Conservation (phyloP, 1,139 yeast genomes). For the Petasospora fabianii region DNA sequence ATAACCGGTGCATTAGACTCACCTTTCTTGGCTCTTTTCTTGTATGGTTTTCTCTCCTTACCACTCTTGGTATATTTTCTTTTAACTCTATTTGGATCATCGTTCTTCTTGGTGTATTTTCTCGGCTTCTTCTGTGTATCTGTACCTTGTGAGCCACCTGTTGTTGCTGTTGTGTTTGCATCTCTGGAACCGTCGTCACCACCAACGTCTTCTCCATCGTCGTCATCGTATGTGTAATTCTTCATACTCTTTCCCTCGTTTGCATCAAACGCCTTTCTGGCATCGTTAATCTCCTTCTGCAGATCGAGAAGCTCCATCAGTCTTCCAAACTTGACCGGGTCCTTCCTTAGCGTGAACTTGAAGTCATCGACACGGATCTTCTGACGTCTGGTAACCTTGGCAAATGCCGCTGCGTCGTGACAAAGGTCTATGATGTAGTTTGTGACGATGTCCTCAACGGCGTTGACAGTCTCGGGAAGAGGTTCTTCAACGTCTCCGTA, state of each 20-base stretch:
- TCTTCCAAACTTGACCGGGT: conserved; percentile 80
- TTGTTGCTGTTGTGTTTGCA: neutral
- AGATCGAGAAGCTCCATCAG: conserved; percentile 73
- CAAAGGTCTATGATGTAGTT: conserved; percentile 73
- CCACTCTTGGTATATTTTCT: conserved; percentile 28
- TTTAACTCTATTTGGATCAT: conserved; percentile 24
- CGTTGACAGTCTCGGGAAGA: conserved; percentile 68
- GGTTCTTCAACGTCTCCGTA: conserved; percentile 85
- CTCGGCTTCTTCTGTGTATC: conserved; percentile 14
- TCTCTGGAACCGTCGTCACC: conserved; percentile 27
- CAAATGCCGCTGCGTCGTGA: conserved; percentile 52
- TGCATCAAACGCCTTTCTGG: conserved; percentile 78
- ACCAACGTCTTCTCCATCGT: conserved; percentile 32
- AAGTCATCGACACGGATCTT: conserved; percentile 86
- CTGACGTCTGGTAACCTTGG: conserved; percentile 53
- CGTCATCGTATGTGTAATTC: conserved; percentile 29
- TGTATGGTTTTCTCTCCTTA: conserved; percentile 28
- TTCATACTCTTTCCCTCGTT: conserved; percentile 45
- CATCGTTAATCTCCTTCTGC: conserved; percentile 72
- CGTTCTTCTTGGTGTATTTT: conserved; percentile 15
- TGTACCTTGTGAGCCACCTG: neutral
- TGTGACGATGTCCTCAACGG: conserved; percentile 78
- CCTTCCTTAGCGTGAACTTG: conserved; percentile 78
- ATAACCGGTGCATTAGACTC: conserved; percentile 15
- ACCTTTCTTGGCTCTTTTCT: conserved; percentile 27